Percentiles rank a stretch among this genome's conserved stretches.
phyloP scores from a whole-genome alignment of 2,329 filamentous ascomycete species.

The Fusarium transvaalense region DNA sequence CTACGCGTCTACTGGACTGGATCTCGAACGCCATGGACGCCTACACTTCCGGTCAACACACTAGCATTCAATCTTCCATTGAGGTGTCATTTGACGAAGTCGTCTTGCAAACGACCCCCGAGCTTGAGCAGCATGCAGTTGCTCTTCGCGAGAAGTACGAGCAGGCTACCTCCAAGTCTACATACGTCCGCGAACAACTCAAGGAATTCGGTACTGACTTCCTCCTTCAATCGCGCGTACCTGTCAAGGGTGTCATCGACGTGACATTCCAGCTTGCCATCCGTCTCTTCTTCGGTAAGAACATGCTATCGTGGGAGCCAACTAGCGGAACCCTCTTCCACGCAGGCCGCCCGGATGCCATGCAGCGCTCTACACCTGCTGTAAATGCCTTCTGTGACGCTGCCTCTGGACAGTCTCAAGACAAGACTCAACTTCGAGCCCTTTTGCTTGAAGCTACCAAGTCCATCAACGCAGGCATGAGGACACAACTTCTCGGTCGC shows the following conservation, averaged over 20 bases:
- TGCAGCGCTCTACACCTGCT: conserved; percentile 1
- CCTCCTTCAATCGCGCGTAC: neutral
- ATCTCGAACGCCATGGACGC: neutral
- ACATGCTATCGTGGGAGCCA: conserved; percentile 4
- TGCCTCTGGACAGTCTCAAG: neutral
- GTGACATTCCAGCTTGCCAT: conserved; percentile 5
- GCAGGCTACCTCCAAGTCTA: conserved; percentile 4
- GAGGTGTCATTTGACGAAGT: neutral
- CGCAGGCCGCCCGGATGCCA: neutral
- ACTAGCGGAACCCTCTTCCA: conserved; percentile 5
- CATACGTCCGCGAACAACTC: conserved; percentile 2
- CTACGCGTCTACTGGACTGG: neutral
- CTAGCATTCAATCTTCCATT: neutral
- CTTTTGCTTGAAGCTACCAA: neutral
- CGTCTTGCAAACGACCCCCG: neutral
- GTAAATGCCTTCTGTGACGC: conserved; percentile 2
- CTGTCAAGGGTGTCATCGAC: conserved; percentile 8
- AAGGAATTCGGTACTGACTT: conserved; percentile 2
- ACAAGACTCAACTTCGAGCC: neutral
- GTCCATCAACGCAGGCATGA: conserved; percentile 7
- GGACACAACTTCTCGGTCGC: neutral
- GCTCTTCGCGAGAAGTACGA: neutral
- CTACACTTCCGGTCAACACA: neutral
- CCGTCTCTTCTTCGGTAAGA: conserved; percentile 1
- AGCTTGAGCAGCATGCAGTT: neutral